Percentiles rank a stretch among this genome's conserved stretches.
Conservation (phyloP, 192 early-diverging fungal species). For the Backusella mclennaniae region DNA sequence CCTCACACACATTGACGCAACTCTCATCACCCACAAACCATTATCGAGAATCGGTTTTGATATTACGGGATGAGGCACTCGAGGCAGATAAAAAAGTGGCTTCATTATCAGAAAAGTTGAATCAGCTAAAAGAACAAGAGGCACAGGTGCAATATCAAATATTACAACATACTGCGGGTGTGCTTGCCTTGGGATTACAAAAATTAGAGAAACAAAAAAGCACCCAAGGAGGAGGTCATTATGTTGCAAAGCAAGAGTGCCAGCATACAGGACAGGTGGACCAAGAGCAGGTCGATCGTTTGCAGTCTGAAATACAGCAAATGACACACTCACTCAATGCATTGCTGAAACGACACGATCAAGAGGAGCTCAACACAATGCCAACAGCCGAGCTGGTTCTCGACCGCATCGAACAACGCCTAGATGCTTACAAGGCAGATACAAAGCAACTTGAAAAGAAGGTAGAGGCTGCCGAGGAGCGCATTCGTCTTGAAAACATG, state of each 20-base stretch:
- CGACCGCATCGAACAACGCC: constrained; percentile 27
- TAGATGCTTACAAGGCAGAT: constrained; percentile 31
- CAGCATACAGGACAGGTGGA: neutral
- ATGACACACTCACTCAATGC: constrained; percentile 32
- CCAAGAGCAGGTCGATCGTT: constrained; percentile 15
- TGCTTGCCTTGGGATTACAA: constrained; percentile 45
- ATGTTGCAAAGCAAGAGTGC: neutral
- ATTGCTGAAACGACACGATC: constrained; percentile 18
- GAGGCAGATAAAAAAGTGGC: constrained; percentile 52
- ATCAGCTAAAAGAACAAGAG: constrained; percentile 47
- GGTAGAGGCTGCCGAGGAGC: constrained; percentile 36
- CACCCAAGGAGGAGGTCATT: neutral
- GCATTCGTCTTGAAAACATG: constrained; percentile 12
- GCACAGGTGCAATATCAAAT: constrained; percentile 45
- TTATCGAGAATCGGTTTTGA: constrained; percentile 49
- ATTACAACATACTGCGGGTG: constrained; percentile 54
- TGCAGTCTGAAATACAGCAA: constrained; percentile 35
- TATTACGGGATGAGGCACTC: constrained; percentile 50
- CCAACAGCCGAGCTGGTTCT: constrained; percentile 12
- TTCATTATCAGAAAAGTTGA: constrained; percentile 47
- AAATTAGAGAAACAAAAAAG: constrained; percentile 32
- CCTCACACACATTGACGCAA: constrained; percentile 50
- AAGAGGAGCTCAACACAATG: neutral
- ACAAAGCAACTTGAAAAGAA: constrained; percentile 35
- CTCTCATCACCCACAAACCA: constrained; percentile 28